Evolutionary conservation across 805 yeast species (phyloP).

Genomic region (Grigorovia yakushimaensis): DNA sequence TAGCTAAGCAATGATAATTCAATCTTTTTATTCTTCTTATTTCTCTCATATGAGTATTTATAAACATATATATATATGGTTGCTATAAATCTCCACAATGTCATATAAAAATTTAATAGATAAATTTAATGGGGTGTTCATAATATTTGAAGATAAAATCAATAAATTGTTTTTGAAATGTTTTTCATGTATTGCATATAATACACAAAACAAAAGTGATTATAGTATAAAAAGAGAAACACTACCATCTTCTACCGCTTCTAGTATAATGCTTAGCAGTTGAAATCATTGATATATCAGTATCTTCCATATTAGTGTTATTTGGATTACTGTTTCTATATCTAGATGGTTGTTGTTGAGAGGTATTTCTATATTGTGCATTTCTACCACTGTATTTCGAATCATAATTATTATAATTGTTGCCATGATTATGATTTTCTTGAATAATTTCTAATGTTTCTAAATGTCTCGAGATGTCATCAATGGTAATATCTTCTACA

Average conservation of each 20-base stretch:
- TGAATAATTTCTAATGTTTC: constrained; percentile 28
- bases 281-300: constrained; percentile 30
- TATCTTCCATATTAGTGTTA: constrained; percentile 16
- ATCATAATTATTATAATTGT: neutral
- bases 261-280: constrained; percentile 25
- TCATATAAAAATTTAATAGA: too few relatives aligned
- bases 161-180: too few relatives aligned
- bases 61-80: neutral
- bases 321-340: neutral
- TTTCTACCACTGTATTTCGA: neutral
- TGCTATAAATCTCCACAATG: neutral
- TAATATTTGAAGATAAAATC: too few relatives aligned
- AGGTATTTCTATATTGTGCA: constrained; percentile 18
- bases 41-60: constrained; percentile 2
- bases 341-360: constrained; percentile 7
- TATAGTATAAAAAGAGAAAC: neutral
- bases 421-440: constrained; percentile 2
- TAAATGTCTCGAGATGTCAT: constrained; percentile 30
- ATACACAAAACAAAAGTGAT: neutral
- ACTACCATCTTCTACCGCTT: constrained; percentile 25
- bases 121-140: too few relatives aligned
- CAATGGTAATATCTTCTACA: constrained; percentile 31
- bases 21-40: too few relatives aligned
- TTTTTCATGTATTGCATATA: too few relatives aligned
- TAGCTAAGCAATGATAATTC: constrained; percentile 1